Evolutionary conservation across 2,329 filamentous ascomycete species (phyloP), one percentile per base, ranked within the genome.

Genomic region (Aureobasidium uvarum): DNA sequence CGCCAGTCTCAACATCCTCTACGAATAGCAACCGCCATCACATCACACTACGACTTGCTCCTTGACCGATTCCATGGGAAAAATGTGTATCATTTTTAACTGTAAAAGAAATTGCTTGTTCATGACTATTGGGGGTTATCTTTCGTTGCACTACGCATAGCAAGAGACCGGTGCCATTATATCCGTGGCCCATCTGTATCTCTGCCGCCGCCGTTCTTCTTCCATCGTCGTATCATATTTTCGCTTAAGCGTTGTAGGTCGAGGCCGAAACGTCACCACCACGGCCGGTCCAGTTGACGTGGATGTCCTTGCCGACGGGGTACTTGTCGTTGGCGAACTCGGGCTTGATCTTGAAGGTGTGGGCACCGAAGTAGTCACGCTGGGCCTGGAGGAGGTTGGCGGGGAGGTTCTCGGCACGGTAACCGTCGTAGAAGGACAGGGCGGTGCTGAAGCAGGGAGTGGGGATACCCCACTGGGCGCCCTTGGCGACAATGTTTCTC

Each of bases 241-340:
- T 18, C 68, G 56, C 69, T 85, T 96, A 98, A 84, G 91, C 95
- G 82, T 92, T 90, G 86, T 99, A 99, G 73, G 93, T 98, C 62
- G 93, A 96, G 74, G 95, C 95, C 73, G 92, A 96, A 71, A 99
- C 90, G 78, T 98, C 95, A 77, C 95, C 95, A 77, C 95, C 95
- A 79, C 95, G 90, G 75, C 95, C 95, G 73, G 95, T 99, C 95
- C 95, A 99, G 91, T 99, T 99, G 80, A 98, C 92, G 86, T 99
- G 95, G 77, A 94, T 95, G 80, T 98, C 87, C 83, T 92, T 83
- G 79, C 89, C 92, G 73, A 84, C 86, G 71, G 88, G 89, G 84
- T 96, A 96, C 82, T 92, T 76, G 62, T 75, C 72, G 72, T 68
- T 83, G 70, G 80, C 81, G 71, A 70, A 77, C 73, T 83, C 79